These are phyloP conservation scores for Wallemia hederae DNA, from an alignment of 1,284 basidiomycete species.

Conservation along the genomic window DNA sequence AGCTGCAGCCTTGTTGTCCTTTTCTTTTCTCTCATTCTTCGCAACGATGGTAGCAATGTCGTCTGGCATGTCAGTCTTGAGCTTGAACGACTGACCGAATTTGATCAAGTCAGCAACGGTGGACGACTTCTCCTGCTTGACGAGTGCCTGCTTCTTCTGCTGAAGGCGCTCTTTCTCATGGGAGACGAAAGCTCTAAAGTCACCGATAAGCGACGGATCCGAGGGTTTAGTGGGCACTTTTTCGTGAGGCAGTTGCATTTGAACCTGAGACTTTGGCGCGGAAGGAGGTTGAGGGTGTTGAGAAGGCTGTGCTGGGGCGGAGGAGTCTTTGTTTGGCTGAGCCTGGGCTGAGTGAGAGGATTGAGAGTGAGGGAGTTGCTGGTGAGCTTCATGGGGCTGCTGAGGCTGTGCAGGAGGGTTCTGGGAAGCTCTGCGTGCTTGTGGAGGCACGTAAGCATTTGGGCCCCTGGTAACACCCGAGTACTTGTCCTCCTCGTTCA, in stretches of 20 bases:
- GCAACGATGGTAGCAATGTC: slow-evolving; percentile 75
- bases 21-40: slow-evolving; percentile 66
- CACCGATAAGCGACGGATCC: slow-evolving; percentile 11
- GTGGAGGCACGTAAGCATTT: slow-evolving; percentile 77
- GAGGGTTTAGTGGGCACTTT: slow-evolving; percentile 4
- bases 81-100: slow-evolving; percentile 83
- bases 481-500: slow-evolving; percentile 93
- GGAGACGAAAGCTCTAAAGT: slow-evolving; percentile 63
- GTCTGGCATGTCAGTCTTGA: slow-evolving; percentile 75
- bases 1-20: slow-evolving; percentile 46
- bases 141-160: slow-evolving; percentile 63
- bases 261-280: slow-evolving; percentile 2
- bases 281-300: not conserved
- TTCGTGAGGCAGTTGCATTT: not conserved
- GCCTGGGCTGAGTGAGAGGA: slow-evolving; percentile 1
- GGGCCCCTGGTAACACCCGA: slow-evolving; percentile 65
- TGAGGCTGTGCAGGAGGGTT: slow-evolving; percentile 9
- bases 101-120: slow-evolving; percentile 67
- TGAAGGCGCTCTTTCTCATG: slow-evolving; percentile 61
- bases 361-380: slow-evolving; percentile 2
- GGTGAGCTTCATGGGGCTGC: slow-evolving; percentile 5
- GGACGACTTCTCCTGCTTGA: slow-evolving; percentile 79
- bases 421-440: slow-evolving; percentile 26
- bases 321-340: slow-evolving; percentile 5
- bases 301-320: slow-evolving; percentile 9